Evolutionary conservation across 805 yeast species (phyloP).

Genomic region (Wickerhamiella azymoides): DNA sequence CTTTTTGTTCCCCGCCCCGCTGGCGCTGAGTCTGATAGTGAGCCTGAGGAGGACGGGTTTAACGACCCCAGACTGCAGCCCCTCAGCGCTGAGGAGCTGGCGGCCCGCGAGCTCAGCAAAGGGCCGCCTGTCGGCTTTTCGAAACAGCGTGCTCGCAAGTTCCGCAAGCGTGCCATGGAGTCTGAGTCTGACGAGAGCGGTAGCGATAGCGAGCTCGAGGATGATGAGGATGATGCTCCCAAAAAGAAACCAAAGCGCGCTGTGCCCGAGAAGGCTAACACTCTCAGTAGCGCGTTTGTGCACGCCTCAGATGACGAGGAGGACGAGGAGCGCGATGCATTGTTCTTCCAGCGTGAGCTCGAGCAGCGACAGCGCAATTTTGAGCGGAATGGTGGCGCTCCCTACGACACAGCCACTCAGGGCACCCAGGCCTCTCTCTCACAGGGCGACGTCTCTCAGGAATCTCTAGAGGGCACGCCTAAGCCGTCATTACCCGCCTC

Average conservation of each 20-base stretch:
- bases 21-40: slow-evolving; percentile 12
- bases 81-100: slow-evolving; percentile 17
- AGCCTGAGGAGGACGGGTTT: slow-evolving; percentile 11
- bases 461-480: too few relatives aligned
- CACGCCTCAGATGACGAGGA: slow-evolving; percentile 51
- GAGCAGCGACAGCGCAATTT: slow-evolving; percentile 13
- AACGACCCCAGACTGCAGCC: slow-evolving; percentile 18
- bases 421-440: too few relatives aligned
- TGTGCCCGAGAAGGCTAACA: slow-evolving; percentile 7
- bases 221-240: neutral
- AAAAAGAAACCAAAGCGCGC: neutral
- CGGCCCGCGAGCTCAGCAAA: slow-evolving; percentile 11
- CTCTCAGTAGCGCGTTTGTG: slow-evolving; percentile 40
- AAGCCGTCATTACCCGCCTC: too few relatives aligned
- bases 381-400: neutral
- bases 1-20: slow-evolving; percentile 20
- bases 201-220: neutral
- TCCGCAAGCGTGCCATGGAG: slow-evolving; percentile 9
- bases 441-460: too few relatives aligned
- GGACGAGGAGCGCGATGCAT: slow-evolving; percentile 40
- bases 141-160: too few relatives aligned
- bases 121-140: slow-evolving; percentile 1
- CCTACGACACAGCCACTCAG: neutral
- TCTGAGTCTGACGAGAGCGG: slow-evolving; percentile 3
- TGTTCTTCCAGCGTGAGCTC: slow-evolving; percentile 44